Evolutionary conservation across 805 yeast genomes (phyloP).

Genomic region (Saccharomycopsis oosterbeekiorum): DNA sequence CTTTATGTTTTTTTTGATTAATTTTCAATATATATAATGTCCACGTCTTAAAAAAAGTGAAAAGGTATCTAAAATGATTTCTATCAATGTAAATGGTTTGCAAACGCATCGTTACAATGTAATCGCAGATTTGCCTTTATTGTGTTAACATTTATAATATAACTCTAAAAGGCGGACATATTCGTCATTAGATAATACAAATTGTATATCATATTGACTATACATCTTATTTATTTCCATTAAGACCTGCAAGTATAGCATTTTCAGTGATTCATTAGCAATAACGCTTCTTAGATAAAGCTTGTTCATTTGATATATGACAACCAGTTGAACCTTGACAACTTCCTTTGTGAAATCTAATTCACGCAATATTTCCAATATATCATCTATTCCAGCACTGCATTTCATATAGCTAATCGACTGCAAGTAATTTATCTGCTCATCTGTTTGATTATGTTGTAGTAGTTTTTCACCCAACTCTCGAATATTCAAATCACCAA

Average conservation of each 20-base stretch:
- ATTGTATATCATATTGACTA: not conserved
- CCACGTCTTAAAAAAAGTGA: not conserved
- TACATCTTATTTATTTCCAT: not conserved
- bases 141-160: not conserved
- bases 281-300: not conserved
- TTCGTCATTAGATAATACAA: not conserved
- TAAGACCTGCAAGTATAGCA: not conserved
- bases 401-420: not conserved
- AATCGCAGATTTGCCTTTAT: not conserved
- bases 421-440: not conserved
- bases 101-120: not conserved
- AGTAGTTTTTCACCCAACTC: not conserved
- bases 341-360: not conserved
- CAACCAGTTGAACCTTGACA: not conserved
- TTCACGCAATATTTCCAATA: not conserved
- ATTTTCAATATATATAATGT: slow-evolving; percentile 1
- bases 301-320: not conserved
- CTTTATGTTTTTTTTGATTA: slow-evolving; percentile 1
- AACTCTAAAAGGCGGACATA: not conserved
- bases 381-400: not conserved
- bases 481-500: not conserved
- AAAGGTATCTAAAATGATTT: not conserved
- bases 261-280: not conserved
- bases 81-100: not conserved
- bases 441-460: not conserved